A percentile compares a stretch with the other conserved stretches of the same genome.
phyloP scores from a whole-genome alignment of 495 filamentous ascomycete species.

The Xylaria venustula region DNA sequence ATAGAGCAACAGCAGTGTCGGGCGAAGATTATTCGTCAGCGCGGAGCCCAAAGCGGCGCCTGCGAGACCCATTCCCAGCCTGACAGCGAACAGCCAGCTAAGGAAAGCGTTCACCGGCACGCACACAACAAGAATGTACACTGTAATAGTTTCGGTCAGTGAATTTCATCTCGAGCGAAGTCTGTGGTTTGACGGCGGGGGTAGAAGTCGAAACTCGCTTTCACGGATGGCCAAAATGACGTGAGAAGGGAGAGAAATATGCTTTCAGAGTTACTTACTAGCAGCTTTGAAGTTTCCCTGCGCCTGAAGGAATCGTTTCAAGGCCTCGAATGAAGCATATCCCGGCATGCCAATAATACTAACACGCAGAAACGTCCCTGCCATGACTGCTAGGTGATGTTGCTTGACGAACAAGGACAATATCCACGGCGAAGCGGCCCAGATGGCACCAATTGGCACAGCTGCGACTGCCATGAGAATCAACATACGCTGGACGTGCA shows the following conservation, averaged over 20 bases:
- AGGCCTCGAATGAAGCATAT: conserved; percentile 69
- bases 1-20: conserved; percentile 51
- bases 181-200: too few species aligned
- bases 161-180: neutral
- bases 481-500: conserved; percentile 73
- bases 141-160: conserved; percentile 30
- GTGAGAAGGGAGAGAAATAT: neutral
- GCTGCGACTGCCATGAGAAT: conserved; percentile 62
- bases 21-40: conserved; percentile 53
- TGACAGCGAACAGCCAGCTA: conserved; percentile 75
- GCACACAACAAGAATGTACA: conserved; percentile 66
- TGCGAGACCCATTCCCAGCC: conserved; percentile 55
- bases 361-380: conserved; percentile 66
- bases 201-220: too few species aligned
- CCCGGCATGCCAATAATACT: conserved; percentile 66
- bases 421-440: conserved; percentile 61
- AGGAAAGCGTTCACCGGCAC: conserved; percentile 70
- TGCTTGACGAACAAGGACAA: conserved; percentile 65
- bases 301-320: conserved; percentile 72
- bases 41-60: conserved; percentile 57
- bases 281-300: conserved; percentile 67
- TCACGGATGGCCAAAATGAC: too few species aligned
- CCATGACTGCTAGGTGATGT: conserved; percentile 54
- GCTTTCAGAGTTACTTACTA: neutral
- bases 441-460: conserved; percentile 64